Evolutionary conservation across 176 grass and related monocot species (phyloP), one percentile per base, ranked within the genome.

Genomic region (Panicum miliaceum): DNA sequence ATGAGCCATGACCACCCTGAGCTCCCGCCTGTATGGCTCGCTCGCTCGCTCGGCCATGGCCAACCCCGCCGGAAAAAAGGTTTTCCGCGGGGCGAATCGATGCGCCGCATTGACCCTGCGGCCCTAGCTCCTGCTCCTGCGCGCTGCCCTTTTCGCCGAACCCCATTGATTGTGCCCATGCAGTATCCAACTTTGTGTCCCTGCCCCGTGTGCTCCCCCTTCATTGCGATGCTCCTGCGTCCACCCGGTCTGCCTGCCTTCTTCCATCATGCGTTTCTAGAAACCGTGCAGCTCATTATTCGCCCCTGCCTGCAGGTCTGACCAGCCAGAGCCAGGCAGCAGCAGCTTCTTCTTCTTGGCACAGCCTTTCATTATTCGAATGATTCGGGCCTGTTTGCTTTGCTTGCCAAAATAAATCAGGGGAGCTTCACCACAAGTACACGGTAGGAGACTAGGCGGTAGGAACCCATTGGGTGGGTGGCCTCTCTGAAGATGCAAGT

Each of bases 191-290:
- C 79, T 83, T 50, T 82, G 76, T 85, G 74, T 82, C 78, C 36
- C 57, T n/a, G 57, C 10, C 4, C 8, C 6, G 1, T 41, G 65
- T n/a, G 41, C 19, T 7, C 10, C 14, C 5, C 16, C 41, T 47
- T 20, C 58, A 48, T 79, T 64, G 59, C 59, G 12, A 6, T 12
- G 69, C 68, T 47, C 18, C 8, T 71, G 23, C 22, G 13, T 62
- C 59, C 1, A 3, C 26, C 38, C 16, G 20, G 5, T 3, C 52
- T 65, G 42, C 12, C 71, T 58, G 79, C 79, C 81, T 61, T 46
- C 68, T 80, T 68, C 84, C 89, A 90, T 87, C 89, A 84, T 87
- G 84, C 46, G 51, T 87, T 90, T 90, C 89, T 87, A 90, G 84
- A 84, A 90, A 90, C 84, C 68, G 62, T 54, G 71, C 74, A 74